A percentile compares a stretch with the other conserved stretches of the same genome.
phyloP scores from a whole-genome alignment of 2,329 filamentous ascomycete species.

The Botrytis fabae region DNA sequence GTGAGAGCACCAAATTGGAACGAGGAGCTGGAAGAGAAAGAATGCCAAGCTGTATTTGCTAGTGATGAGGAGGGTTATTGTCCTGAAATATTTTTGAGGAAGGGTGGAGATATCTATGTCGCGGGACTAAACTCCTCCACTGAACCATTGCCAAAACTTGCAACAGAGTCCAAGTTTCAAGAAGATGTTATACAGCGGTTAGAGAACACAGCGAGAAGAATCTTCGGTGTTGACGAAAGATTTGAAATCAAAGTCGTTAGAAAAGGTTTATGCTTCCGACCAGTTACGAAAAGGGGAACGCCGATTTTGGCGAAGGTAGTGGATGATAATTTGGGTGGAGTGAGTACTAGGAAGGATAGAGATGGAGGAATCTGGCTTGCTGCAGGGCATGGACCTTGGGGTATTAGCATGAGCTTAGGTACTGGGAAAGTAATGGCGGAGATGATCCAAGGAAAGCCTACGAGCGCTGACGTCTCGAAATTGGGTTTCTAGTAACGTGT shows the following conservation, averaged over 20 bases:
- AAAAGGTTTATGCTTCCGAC: conserved; percentile 71
- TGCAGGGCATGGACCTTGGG: conserved; percentile 76
- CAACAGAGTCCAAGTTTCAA: conserved; percentile 52
- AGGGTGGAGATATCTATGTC: conserved; percentile 69
- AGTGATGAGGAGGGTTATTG: conserved; percentile 52
- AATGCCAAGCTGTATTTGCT: conserved; percentile 70
- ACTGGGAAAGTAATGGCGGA: conserved; percentile 72
- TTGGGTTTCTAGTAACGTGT: conserved; percentile 44
- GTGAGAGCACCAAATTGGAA: conserved; percentile 58
- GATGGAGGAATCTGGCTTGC: conserved; percentile 69
- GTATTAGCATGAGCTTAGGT: conserved; percentile 63
- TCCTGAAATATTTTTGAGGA: conserved; percentile 69
- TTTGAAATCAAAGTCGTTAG: conserved; percentile 63
- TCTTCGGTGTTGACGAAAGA: conserved; percentile 48
- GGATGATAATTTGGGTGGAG: conserved; percentile 55
- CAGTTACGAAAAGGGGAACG: conserved; percentile 62
- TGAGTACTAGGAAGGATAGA: conserved; percentile 43
- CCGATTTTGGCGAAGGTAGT: conserved; percentile 62
- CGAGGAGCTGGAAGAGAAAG: conserved; percentile 45
- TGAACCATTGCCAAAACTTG: conserved; percentile 59
- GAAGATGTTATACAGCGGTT: conserved; percentile 51
- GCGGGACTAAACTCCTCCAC: conserved; percentile 66
- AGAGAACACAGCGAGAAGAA: conserved; percentile 48
- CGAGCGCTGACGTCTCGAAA: conserved; percentile 59
- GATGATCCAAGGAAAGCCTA: conserved; percentile 59